A percentile compares a stretch with the other conserved stretches of the same genome.
phyloP scores from a whole-genome alignment of 768 basidiomycete species.

The Boletus sp. region DNA sequence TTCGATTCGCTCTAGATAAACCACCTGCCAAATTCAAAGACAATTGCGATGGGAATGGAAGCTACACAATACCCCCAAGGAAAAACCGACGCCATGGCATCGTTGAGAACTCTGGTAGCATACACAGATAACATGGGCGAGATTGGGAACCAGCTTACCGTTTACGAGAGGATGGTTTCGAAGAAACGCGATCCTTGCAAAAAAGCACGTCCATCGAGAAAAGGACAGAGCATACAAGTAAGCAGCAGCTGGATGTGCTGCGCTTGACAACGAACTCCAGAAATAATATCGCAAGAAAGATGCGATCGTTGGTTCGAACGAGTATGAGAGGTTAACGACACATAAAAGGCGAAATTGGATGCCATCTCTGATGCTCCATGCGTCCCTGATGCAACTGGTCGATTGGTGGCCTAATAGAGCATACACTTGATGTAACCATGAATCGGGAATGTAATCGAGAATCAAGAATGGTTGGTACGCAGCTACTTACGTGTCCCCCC shows the following conservation, averaged over 20 bases:
- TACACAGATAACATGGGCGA: not conserved
- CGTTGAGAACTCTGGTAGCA: not conserved
- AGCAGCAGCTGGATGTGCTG: not conserved
- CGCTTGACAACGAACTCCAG: slow-evolving; percentile 1
- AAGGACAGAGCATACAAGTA: not conserved
- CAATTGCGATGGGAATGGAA: slow-evolving; percentile 7
- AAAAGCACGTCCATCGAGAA: not conserved
- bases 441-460: slow-evolving; percentile 9
- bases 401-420: slow-evolving; percentile 2
- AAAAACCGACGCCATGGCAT: not conserved
- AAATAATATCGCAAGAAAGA: not conserved
- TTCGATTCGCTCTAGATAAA: slow-evolving; percentile 6
- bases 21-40: slow-evolving; percentile 8
- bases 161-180: not conserved
- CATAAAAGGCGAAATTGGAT: not conserved
- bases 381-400: not conserved
- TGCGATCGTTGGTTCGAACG: not conserved
- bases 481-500: not conserved
- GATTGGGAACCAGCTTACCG: slow-evolving; percentile 1
- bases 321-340: not conserved
- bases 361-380: slow-evolving; percentile 1
- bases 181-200: not conserved
- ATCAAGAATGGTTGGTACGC: slow-evolving; percentile 4
- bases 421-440: slow-evolving; percentile 2
- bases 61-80: slow-evolving; percentile 2